These are phyloP conservation scores for Neodidymelliopsis sp. DNA, from an alignment of 2,329 filamentous ascomycete genomes.

Conservation along the genomic window DNA sequence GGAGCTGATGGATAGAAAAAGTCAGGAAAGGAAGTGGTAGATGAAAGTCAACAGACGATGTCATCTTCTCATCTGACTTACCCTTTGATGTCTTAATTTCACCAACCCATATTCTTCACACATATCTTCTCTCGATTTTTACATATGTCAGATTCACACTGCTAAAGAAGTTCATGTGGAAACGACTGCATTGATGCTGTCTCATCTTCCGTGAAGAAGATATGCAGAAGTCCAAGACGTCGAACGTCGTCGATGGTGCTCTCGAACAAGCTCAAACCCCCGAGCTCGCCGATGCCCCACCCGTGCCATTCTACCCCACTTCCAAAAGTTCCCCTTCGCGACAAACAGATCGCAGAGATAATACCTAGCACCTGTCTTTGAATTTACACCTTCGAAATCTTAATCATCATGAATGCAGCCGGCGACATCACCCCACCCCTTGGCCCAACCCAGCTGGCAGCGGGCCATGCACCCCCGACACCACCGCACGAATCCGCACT, in stretches of 20 bases:
- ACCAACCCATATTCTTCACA: no score
- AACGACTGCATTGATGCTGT: no score
- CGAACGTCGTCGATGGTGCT: not conserved
- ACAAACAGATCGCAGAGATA: not conserved
- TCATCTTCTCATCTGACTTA: no score
- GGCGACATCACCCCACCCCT: constrained; percentile 37
- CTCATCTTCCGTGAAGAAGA: no score
- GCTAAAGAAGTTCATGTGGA: no score
- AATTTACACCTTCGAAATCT: not conserved
- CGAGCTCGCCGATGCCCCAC: constrained; percentile 26
- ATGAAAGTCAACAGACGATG: no score
- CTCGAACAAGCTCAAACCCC: constrained; percentile 27
- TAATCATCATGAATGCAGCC: constrained; percentile 25
- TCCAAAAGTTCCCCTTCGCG: constrained; percentile 10
- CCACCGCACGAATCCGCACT: constrained; percentile 47
- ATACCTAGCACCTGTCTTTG: no score
- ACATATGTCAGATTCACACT: no score
- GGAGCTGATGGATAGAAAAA: no score
- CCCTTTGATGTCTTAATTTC: no score
- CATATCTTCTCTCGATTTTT: no score
- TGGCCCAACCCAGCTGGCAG: constrained; percentile 37
- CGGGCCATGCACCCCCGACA: constrained; percentile 41
- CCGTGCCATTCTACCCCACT: constrained; percentile 19
- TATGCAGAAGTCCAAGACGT: not conserved
- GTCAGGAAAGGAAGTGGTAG: no score